Percentiles rank a stretch among this genome's conserved stretches.
Conservation (phyloP, 78 protist genomes). For the Planoprotostelium fungivorum region DNA sequence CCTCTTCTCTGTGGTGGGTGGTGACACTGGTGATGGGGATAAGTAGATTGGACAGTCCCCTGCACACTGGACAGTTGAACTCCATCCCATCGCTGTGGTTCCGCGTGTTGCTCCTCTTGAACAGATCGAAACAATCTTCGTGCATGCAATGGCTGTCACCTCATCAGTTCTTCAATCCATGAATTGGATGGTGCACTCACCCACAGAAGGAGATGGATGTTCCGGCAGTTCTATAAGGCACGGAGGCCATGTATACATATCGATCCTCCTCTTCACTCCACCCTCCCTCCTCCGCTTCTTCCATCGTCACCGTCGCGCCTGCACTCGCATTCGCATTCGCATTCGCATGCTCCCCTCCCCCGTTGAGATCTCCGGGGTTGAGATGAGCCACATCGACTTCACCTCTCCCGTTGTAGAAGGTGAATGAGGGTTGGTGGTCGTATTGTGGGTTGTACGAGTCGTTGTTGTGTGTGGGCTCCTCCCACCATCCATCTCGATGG, state of each 20-base stretch:
- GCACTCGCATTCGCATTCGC: too few relatives aligned
- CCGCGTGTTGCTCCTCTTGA: not conserved
- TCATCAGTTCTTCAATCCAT: too few relatives aligned
- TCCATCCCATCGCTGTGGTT: not conserved
- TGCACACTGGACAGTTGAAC: not conserved
- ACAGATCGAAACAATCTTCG: not conserved
- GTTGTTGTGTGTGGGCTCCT: not conserved
- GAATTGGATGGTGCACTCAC: too few relatives aligned
- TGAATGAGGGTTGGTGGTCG: not conserved
- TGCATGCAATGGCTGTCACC: not conserved
- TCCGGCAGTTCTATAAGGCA: not conserved
- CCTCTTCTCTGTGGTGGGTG: not conserved
- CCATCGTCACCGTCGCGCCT: too few relatives aligned
- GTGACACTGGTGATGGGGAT: not conserved
- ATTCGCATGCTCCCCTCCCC: not conserved
- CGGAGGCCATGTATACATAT: too few relatives aligned
- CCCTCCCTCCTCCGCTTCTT: not conserved
- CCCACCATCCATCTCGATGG: not conserved
- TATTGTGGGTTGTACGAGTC: not conserved
- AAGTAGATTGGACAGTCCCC: not conserved
- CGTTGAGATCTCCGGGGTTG: not conserved
- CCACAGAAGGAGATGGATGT: not conserved
- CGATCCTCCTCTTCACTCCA: too few relatives aligned
- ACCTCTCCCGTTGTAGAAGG: not conserved
- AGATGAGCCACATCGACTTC: not conserved